phyloP scores from a whole-genome alignment of 768 basidiomycete species.

The Ramaria sp. region DNA sequence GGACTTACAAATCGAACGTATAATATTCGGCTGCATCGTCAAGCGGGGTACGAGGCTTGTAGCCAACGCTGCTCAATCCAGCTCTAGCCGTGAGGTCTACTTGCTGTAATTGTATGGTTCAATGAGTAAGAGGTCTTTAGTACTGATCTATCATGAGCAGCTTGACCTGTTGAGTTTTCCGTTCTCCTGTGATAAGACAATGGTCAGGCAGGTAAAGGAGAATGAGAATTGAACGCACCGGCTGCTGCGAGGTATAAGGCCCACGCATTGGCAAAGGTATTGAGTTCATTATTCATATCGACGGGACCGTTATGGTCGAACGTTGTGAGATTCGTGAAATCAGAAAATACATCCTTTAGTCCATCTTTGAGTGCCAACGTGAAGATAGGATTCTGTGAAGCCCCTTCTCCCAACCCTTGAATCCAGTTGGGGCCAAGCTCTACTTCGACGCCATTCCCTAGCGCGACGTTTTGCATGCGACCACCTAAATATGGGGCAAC shows the following conservation, averaged over 20 bases:
- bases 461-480: conserved; percentile 32
- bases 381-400: conserved; percentile 48
- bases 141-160: neutral
- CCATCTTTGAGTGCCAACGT: conserved; percentile 44
- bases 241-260: neutral
- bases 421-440: conserved; percentile 33
- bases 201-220: neutral
- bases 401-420: conserved; percentile 31
- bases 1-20: conserved; percentile 7
- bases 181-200: neutral
- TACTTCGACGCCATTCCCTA: conserved; percentile 28
- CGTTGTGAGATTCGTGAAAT: conserved; percentile 7
- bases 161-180: neutral
- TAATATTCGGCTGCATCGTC: conserved; percentile 10
- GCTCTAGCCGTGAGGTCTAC: conserved; percentile 9
- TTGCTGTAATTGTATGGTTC: neutral
- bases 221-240: neutral
- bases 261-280: conserved; percentile 3
- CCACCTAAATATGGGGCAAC: conserved; percentile 21
- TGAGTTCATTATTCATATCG: conserved; percentile 3
- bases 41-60: conserved; percentile 4
- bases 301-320: conserved; percentile 8
- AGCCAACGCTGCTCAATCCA: conserved; percentile 3
- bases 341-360: conserved; percentile 23
- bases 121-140: neutral